Evolutionary conservation across 2,329 filamentous ascomycete species (phyloP).

Genomic region (Scleromitrula shiraiana): DNA sequence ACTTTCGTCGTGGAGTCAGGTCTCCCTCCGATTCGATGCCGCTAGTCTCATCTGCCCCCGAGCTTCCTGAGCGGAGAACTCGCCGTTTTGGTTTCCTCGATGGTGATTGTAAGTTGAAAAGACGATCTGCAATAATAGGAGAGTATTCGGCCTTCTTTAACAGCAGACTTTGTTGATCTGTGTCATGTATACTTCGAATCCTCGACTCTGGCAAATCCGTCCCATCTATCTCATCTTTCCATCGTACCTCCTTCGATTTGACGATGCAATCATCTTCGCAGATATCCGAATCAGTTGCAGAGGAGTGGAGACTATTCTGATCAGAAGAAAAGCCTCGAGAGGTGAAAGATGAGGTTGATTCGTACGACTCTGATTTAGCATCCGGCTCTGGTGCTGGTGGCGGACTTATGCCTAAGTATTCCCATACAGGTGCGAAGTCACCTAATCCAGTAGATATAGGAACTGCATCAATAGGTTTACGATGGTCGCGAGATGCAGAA

Average conservation of each 20-base stretch:
- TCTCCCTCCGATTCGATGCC: conserved; percentile 32
- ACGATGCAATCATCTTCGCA: conserved; percentile 2
- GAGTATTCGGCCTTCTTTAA: background rate
- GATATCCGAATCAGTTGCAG: background rate
- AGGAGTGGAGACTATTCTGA: background rate
- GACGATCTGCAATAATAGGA: background rate
- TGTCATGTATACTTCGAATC: background rate
- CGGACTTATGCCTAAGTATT: background rate
- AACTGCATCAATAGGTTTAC: background rate
- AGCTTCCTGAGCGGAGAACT: background rate
- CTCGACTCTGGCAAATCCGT: background rate
- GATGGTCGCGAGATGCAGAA: background rate
- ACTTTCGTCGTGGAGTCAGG: background rate
- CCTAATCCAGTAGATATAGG: background rate
- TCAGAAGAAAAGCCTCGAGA: background rate
- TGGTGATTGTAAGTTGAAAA: background rate
- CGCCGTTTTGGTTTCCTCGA: background rate
- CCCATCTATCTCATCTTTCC: conserved; percentile 4
- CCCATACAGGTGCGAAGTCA: conserved; percentile 6
- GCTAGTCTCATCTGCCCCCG: conserved; percentile 6
- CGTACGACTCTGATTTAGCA: background rate
- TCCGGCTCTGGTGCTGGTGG: background rate
- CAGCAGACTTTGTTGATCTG: background rate
- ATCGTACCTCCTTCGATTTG: conserved; percentile 9
- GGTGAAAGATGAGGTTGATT: background rate